phyloP scores from a whole-genome alignment of 139 green algal genomes.

The Tetradesmus lagerheimii region DNA sequence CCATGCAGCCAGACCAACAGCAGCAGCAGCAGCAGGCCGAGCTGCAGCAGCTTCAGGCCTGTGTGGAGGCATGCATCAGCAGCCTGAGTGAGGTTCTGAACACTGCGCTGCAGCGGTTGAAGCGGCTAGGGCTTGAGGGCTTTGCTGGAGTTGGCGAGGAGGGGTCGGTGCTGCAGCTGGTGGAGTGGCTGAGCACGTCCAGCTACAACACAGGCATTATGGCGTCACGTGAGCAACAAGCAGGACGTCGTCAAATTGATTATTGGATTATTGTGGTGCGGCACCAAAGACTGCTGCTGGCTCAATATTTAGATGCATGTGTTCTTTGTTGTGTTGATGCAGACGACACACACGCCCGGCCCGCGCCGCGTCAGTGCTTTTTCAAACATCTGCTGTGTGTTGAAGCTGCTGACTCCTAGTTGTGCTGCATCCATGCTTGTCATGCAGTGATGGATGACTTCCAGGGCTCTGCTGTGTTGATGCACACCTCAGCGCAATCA shows the following conservation, averaged over 20 bases:
- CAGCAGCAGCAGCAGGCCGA: background rate
- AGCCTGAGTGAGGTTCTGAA: constrained; percentile 7
- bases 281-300: too few relatives aligned
- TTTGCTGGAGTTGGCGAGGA: constrained; percentile 6
- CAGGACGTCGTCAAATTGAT: too few relatives aligned
- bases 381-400: too few relatives aligned
- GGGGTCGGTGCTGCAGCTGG: background rate
- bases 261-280: too few relatives aligned
- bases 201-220: constrained; percentile 9
- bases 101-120: background rate
- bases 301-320: too few relatives aligned
- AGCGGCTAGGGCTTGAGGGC: constrained; percentile 11
- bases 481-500: constrained; percentile 7
- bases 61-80: background rate
- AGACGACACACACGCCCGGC: too few relatives aligned
- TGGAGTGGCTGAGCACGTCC: constrained; percentile 23
- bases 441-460: background rate
- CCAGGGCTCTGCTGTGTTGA: constrained; percentile 20
- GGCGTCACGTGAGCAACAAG: background rate
- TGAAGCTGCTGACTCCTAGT: too few relatives aligned
- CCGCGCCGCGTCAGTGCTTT: too few relatives aligned
- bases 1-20: background rate
- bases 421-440: too few relatives aligned
- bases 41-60: background rate
- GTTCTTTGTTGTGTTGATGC: too few relatives aligned